A percentile compares a stretch with the other conserved stretches of the same genome.
These are phyloP conservation scores for Beauveria medogensis DNA, from an alignment of 2,329 filamentous ascomycete genomes.

Conservation along the genomic window DNA sequence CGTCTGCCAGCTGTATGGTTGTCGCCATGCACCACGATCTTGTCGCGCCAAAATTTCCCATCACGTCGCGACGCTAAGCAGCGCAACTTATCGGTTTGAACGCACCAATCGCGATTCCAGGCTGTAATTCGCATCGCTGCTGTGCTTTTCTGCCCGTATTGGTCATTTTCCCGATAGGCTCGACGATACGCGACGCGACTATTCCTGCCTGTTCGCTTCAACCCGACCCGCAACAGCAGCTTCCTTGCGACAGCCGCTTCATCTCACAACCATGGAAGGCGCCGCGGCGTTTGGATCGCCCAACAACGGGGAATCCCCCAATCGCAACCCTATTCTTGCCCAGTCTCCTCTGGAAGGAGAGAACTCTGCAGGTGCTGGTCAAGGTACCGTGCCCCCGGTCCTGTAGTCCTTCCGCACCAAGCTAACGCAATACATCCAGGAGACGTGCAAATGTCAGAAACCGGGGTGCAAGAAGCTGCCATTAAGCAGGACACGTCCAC, in stretches of 20 bases:
- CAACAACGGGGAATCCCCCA: conserved; percentile 46
- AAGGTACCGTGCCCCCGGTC: conserved; percentile 34
- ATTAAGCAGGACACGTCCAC: conserved; percentile 56
- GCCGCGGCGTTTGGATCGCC: conserved; percentile 50
- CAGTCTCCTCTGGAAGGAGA: conserved; percentile 46
- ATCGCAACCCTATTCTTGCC: conserved; percentile 32
- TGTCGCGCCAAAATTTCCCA: conserved; percentile 14
- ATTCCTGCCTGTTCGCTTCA: conserved; percentile 11
- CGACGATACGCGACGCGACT: conserved; percentile 11
- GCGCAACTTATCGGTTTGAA: conserved; percentile 5
- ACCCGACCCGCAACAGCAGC: conserved; percentile 15
- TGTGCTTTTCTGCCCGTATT: conserved; percentile 4
- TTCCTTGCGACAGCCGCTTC: conserved; percentile 7
- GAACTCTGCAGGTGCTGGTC: conserved; percentile 27
- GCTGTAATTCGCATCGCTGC: conserved; percentile 10
- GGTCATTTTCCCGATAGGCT: conserved; percentile 3
- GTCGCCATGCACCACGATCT: conserved; percentile 10
- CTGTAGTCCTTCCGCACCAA: background rate
- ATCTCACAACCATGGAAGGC: conserved; percentile 45
- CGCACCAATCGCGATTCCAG: conserved; percentile 9
- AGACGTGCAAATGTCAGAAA: conserved; percentile 60
- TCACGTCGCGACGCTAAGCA: conserved; percentile 17
- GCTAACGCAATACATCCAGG: conserved; percentile 6
- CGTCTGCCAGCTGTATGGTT: conserved; percentile 1
- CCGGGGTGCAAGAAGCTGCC: conserved; percentile 34